Base-by-base conservation (phyloP, 352 stramenopile species). In the Lagenidium sp. region DNA sequence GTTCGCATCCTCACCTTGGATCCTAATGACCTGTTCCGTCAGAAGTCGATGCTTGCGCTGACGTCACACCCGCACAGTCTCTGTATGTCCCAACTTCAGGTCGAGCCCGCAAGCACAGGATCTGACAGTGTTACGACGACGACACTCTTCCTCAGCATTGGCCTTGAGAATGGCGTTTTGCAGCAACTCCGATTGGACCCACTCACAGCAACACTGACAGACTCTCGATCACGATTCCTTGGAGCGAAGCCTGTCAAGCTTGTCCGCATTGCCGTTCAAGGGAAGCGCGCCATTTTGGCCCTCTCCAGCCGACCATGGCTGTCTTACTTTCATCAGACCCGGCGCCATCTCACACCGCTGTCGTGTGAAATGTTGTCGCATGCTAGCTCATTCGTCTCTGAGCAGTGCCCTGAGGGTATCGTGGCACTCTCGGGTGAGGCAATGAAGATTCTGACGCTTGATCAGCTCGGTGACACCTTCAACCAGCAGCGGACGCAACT, bases 361-460 rank as follows among this genome's bases (percentile, higher is more conserved):
- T 98, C 89, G 38, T 99, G 97, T 52, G 91, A 97, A 41, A 66
- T 82, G 28, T 63, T 99, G 10, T 88, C 97, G 21, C 94, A 97
- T 49, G 96, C 89, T 6, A 97, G 90, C 40, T 94, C 83, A 11
- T 99, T 99, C 62, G 83, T 86, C 26, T 98, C 90, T 24, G 95
- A 98, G 46, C 82, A 97, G 34, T 98, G 96, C 36, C 80, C 76
- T 10, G 94, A 99, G 57, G 97, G 96, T 19, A 89, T 99, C 53
- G 96, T 99, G 7, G 96, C 95, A 1, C 84, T 98, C 25, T 84
- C 83, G 2, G 94, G 92, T 18, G 94, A 95, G 54, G 96, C 90
- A 11, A 94, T 99, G 50, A 90, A 97, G 47, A 99, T 99, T 48
- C 62, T 99, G 41, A 97, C 90, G 16, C 68, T 99, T 10, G 94